A percentile compares a stretch with the other conserved stretches of the same genome.
phyloP scores from a whole-genome alignment of 129 eudicot species.

The Tagetes patula region DNA sequence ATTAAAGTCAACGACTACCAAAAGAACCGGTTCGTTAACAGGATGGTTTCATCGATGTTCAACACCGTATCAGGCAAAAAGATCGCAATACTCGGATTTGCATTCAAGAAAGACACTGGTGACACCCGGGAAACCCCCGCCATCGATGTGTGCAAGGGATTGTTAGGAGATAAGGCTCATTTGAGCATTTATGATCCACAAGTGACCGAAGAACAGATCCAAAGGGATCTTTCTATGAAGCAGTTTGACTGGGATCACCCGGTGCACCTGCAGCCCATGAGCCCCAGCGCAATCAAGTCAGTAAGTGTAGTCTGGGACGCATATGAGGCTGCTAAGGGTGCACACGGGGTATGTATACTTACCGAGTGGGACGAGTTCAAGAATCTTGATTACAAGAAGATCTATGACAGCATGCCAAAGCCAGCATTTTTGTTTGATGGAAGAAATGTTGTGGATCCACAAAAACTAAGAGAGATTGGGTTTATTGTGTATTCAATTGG shows the following conservation, averaged over 20 bases:
- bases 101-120: too few relatives aligned
- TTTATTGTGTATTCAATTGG: constrained; percentile 84
- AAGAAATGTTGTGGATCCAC: constrained; percentile 53
- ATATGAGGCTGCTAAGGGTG: constrained; percentile 69
- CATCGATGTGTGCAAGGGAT: constrained; percentile 80
- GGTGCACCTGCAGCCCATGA: constrained; percentile 78
- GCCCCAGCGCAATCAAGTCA: constrained; percentile 65
- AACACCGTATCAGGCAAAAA: constrained; percentile 85
- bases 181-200: constrained; percentile 87
- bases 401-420: constrained; percentile 79
- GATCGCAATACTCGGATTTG: constrained; percentile 63
- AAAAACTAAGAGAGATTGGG: constrained; percentile 72
- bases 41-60: constrained; percentile 87
- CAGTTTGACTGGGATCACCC: constrained; percentile 92
- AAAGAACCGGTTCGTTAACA: constrained; percentile 84
- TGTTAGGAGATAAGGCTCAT: constrained; percentile 69
- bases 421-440: constrained; percentile 86
- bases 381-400: constrained; percentile 71
- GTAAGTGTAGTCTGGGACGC: constrained; percentile 74
- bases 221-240: constrained; percentile 56
- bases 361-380: constrained; percentile 93
- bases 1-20: constrained; percentile 87
- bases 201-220: constrained; percentile 46
- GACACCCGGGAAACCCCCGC: constrained; percentile 55
- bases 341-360: constrained; percentile 68